These are phyloP conservation scores for Xylaria arbuscula DNA, from an alignment of 2,329 filamentous ascomycete genomes.

Conservation along the genomic window DNA sequence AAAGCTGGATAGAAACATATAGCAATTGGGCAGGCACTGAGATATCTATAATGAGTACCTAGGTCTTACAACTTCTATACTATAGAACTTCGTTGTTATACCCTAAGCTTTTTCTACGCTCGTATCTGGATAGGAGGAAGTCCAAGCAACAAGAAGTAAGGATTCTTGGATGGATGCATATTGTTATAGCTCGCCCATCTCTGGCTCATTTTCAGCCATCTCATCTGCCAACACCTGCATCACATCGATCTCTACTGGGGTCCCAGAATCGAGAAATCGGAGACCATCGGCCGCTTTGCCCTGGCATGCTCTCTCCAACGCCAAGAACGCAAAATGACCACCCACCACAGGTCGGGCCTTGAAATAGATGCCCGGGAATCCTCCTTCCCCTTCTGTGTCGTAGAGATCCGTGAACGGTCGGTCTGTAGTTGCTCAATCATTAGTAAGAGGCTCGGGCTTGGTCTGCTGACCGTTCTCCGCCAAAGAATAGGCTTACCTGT, in stretches of 20 bases:
- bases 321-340: slow-evolving; percentile 86
- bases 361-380: slow-evolving; percentile 79
- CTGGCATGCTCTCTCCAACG: slow-evolving; percentile 82
- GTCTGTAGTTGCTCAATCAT: slow-evolving; percentile 56
- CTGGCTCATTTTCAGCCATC: slow-evolving; percentile 38
- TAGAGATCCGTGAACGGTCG: slow-evolving; percentile 85
- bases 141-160: slow-evolving; percentile 1
- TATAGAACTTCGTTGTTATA: neutral
- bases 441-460: slow-evolving; percentile 14
- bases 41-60: neutral
- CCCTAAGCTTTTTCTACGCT: neutral
- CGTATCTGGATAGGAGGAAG: neutral
- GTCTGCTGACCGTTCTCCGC: neutral
- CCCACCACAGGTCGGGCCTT: slow-evolving; percentile 86
- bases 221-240: slow-evolving; percentile 48
- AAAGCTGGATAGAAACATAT: too few relatives aligned
- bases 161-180: neutral
- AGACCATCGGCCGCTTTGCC: slow-evolving; percentile 72
- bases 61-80: too few relatives aligned
- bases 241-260: slow-evolving; percentile 51
- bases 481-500: slow-evolving; percentile 60
- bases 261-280: slow-evolving; percentile 58
- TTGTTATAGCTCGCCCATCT: slow-evolving; percentile 46
- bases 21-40: too few relatives aligned
- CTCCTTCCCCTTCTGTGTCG: slow-evolving; percentile 80